A percentile compares a stretch with the other conserved stretches of the same genome.
Evolutionary conservation across 441 rosid genomes (phyloP).

Genomic region (Kokia cookei): DNA sequence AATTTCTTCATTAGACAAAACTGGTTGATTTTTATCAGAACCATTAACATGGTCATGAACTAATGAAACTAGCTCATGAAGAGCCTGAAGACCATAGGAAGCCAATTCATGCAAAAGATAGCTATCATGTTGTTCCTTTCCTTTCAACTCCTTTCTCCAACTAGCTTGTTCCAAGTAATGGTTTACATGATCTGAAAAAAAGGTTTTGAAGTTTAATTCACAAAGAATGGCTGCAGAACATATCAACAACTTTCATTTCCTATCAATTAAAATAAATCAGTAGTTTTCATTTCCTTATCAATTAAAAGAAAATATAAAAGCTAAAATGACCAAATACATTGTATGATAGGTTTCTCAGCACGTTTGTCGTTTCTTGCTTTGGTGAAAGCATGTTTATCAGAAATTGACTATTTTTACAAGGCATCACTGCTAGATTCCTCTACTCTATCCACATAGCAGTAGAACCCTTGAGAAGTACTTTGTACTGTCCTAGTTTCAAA

Average conservation of each 20-base stretch:
- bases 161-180: slow-evolving; percentile 17
- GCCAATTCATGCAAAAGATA: slow-evolving; percentile 41
- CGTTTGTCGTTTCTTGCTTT: not conserved
- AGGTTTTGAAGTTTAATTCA: not conserved
- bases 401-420: slow-evolving; percentile 27
- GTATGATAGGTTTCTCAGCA: not conserved
- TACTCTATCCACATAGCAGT: slow-evolving; percentile 18
- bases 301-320: not conserved
- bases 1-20: slow-evolving; percentile 27
- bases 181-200: slow-evolving; percentile 28
- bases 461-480: slow-evolving; percentile 27
- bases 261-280: not conserved
- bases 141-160: slow-evolving; percentile 23
- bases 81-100: slow-evolving; percentile 47
- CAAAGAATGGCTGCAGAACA: not conserved
- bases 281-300: not conserved
- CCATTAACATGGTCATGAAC: slow-evolving; percentile 60
- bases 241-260: not conserved
- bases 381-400: not conserved
- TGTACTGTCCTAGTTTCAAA: slow-evolving; percentile 42
- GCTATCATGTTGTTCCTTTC: slow-evolving; percentile 22
- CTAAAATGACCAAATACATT: not conserved
- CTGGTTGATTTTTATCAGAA: slow-evolving; percentile 29
- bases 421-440: slow-evolving; percentile 13
- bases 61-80: slow-evolving; percentile 67